Percentiles rank a stretch among this genome's conserved stretches.
phyloP scores from a whole-genome alignment of 148 eudicot genomes.

The Chenopodium suecicum region DNA sequence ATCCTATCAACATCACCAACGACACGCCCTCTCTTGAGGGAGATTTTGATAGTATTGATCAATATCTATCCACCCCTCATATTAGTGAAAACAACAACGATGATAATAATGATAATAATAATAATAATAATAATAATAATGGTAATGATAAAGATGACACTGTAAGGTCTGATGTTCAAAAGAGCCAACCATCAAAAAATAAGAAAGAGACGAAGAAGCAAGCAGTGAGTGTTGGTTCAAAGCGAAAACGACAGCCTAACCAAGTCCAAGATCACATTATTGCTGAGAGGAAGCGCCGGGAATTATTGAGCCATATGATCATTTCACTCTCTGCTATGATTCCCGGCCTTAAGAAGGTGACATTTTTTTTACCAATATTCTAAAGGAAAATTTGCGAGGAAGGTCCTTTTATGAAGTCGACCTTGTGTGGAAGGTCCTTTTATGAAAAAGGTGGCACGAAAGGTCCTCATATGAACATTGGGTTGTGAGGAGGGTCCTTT shows the following conservation, averaged over 20 bases:
- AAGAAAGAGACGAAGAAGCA: neutral
- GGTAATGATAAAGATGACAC: neutral
- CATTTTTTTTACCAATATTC: neutral
- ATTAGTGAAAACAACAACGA: neutral
- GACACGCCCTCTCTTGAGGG: neutral
- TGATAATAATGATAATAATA: neutral
- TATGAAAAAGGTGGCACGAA: too few species aligned
- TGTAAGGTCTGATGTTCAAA: neutral
- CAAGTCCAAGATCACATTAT: constrained; percentile 23
- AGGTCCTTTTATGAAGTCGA: too few species aligned
- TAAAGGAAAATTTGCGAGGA: too few species aligned
- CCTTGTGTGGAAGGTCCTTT: too few species aligned
- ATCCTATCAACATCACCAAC: neutral
- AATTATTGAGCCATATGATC: constrained; percentile 19
- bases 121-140: neutral
- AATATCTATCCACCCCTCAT: neutral
- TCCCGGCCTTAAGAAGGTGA: constrained; percentile 33
- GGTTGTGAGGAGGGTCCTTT: too few species aligned
- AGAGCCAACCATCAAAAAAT: neutral
- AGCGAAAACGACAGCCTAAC: constrained; percentile 20
- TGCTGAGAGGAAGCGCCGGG: constrained; percentile 7
- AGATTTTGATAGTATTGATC: neutral
- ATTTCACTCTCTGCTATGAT: constrained; percentile 30
- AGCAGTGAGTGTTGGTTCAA: neutral
- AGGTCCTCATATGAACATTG: too few species aligned